Conservation (phyloP, 495 filamentous ascomycete genomes). For the Trichoderma parareesei region DNA sequence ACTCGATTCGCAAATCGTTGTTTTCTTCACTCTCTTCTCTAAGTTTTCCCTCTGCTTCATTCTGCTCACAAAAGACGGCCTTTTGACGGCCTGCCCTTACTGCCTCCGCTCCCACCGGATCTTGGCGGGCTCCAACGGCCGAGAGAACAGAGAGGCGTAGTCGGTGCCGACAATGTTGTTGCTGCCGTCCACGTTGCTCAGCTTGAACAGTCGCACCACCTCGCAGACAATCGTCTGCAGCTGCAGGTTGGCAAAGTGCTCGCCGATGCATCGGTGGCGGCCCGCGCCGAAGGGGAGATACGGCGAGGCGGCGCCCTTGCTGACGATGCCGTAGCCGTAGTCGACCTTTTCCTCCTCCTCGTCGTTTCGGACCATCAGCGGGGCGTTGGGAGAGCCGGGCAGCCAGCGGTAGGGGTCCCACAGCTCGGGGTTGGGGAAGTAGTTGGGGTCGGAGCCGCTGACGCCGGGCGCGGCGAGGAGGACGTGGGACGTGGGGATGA, state of each 20-base stretch:
- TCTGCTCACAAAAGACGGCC: too few relatives aligned
- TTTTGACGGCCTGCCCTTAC: background rate
- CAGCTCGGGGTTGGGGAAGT: conserved; percentile 69
- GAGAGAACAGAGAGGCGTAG: conserved; percentile 61
- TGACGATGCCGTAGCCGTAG: conserved; percentile 89
- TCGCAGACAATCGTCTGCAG: conserved; percentile 76
- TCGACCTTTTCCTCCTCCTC: conserved; percentile 73
- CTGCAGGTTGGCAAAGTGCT: conserved; percentile 94
- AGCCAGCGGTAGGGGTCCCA: conserved; percentile 95
- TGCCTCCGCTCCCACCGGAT: conserved; percentile 59
- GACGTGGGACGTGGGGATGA: conserved; percentile 65
- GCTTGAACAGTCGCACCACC: conserved; percentile 65
- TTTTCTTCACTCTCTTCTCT: too few relatives aligned
- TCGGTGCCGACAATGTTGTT: conserved; percentile 71
- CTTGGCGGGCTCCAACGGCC: conserved; percentile 55
- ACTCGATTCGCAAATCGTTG: too few relatives aligned
- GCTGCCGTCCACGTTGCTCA: conserved; percentile 61
- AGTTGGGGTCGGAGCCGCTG: conserved; percentile 55
- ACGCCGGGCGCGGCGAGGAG: conserved; percentile 79
- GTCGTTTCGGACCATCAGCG: conserved; percentile 38
- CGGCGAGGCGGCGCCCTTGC: conserved; percentile 76
- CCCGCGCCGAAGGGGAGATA: conserved; percentile 95
- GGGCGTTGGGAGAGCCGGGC: conserved; percentile 34
- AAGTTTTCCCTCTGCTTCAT: too few relatives aligned
- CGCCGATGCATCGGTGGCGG: conserved; percentile 89